These are phyloP conservation scores for Erodium texanum DNA, from an alignment of 441 rosid genomes.

Conservation along the genomic window DNA sequence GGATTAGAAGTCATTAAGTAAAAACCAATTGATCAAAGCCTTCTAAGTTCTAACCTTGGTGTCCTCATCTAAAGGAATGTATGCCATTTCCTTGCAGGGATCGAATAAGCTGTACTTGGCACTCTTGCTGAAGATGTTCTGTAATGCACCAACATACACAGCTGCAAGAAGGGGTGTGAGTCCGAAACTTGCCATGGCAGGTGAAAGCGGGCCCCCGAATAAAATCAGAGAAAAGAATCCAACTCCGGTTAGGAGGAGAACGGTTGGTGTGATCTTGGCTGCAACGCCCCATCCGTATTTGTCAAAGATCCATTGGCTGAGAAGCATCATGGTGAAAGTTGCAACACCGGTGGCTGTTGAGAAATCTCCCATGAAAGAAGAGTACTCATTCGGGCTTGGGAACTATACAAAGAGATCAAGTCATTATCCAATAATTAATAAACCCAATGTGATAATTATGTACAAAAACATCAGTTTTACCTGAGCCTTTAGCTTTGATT, in stretches of 20 bases:
- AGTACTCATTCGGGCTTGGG: constrained; percentile 94
- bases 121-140: constrained; percentile 97
- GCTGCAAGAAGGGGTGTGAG: constrained; percentile 96
- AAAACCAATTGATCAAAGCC: not conserved
- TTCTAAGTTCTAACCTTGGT: constrained; percentile 87
- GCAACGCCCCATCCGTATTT: constrained; percentile 98
- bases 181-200: constrained; percentile 58
- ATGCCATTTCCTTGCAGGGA: constrained; percentile 98
- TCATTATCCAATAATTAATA: not conserved
- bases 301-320: constrained; percentile 71
- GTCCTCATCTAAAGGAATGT: constrained; percentile 87
- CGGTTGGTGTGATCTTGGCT: constrained; percentile 85
- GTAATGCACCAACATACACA: constrained; percentile 87
- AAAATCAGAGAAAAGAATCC: constrained; percentile 83
- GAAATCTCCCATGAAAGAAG: constrained; percentile 98
- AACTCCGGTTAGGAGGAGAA: constrained; percentile 72
- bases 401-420: constrained; percentile 34
- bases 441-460: not conserved
- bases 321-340: constrained; percentile 90
- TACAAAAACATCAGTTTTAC: constrained; percentile 28
- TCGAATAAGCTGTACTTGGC: constrained; percentile 97
- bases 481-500: constrained; percentile 98
- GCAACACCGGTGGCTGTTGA: constrained; percentile 90
- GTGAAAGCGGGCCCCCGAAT: constrained; percentile 66
- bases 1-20: not conserved